These are phyloP conservation scores for Aspergillus bridgeri DNA, from an alignment of 495 filamentous ascomycete genomes.

Conservation along the genomic window DNA sequence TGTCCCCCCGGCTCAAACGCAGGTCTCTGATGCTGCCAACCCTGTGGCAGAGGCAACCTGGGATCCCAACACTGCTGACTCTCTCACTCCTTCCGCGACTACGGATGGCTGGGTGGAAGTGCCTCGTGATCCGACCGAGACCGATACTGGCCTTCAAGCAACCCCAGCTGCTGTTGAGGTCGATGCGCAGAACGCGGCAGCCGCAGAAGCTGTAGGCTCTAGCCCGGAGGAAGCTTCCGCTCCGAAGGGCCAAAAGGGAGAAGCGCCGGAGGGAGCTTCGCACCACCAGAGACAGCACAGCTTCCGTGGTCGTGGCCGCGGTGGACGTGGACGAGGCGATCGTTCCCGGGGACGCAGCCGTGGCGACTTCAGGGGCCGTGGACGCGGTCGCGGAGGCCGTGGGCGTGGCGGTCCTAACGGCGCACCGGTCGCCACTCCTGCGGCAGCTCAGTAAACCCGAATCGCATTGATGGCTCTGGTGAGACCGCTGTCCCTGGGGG, in stretches of 20 bases:
- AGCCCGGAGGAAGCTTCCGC: constrained; percentile 61
- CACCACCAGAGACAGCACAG: constrained; percentile 49
- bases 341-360: constrained; percentile 55
- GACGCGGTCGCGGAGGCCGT: constrained; percentile 29
- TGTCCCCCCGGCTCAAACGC: constrained; percentile 50
- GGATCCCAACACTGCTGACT: constrained; percentile 49
- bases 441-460: constrained; percentile 15
- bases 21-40: constrained; percentile 62
- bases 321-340: constrained; percentile 48
- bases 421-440: constrained; percentile 22
- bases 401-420: constrained; percentile 34
- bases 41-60: constrained; percentile 64
- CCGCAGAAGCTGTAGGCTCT: constrained; percentile 41
- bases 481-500: constrained; percentile 5
- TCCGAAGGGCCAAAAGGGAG: constrained; percentile 40
- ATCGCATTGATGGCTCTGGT: constrained; percentile 2
- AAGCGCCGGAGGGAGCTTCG: constrained; percentile 71
- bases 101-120: constrained; percentile 77
- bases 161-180: constrained; percentile 48
- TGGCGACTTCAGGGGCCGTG: constrained; percentile 43
- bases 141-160: constrained; percentile 62
- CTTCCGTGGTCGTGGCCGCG: constrained; percentile 51
- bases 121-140: constrained; percentile 69
- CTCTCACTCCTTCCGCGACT: constrained; percentile 45
- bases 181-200: constrained; percentile 18